Percentiles rank a stretch among this genome's conserved stretches.
These are phyloP conservation scores for Pyricularia sp. DNA, from an alignment of 2,329 filamentous ascomycete species.

Conservation along the genomic window DNA sequence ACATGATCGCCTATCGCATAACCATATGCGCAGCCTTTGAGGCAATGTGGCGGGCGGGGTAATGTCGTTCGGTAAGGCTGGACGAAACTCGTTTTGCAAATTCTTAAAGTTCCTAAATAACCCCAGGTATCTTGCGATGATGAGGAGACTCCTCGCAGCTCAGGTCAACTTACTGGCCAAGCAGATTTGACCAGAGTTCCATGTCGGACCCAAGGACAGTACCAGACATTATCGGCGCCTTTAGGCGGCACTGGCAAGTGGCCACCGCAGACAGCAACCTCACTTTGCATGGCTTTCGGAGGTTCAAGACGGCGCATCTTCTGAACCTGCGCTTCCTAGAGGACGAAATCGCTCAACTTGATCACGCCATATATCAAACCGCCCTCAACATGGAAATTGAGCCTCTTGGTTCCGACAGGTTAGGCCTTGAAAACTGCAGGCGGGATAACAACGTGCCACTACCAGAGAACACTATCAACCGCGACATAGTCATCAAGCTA, in stretches of 20 bases:
- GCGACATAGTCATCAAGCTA: not conserved
- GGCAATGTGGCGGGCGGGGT: no score
- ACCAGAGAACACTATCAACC: not conserved
- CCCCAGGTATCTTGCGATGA: no score
- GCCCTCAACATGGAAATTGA: slow-evolving; percentile 17
- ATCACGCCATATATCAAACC: slow-evolving; percentile 22
- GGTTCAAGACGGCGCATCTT: slow-evolving; percentile 21
- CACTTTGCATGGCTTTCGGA: slow-evolving; percentile 17
- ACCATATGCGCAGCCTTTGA: no score
- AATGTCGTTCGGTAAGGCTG: no score
- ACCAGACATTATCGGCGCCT: slow-evolving; percentile 7
- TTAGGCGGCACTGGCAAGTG: slow-evolving; percentile 18
- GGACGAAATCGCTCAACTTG: slow-evolving; percentile 20
- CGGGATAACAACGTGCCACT: not conserved
- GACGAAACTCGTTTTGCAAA: no score
- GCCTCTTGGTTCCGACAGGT: slow-evolving; percentile 13
- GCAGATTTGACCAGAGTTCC: no score
- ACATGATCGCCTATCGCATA: no score
- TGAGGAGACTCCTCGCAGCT: no score
- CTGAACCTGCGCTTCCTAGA: slow-evolving; percentile 23
- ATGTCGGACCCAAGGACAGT: no score
- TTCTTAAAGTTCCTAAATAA: no score
- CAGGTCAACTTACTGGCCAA: no score
- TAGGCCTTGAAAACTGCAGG: slow-evolving; percentile 10
- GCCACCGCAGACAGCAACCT: slow-evolving; percentile 17